A percentile compares a stretch with the other conserved stretches of the same genome.
Conservation (phyloP, 108 stramenopile genomes). For the Nitzschia inconspicua region DNA sequence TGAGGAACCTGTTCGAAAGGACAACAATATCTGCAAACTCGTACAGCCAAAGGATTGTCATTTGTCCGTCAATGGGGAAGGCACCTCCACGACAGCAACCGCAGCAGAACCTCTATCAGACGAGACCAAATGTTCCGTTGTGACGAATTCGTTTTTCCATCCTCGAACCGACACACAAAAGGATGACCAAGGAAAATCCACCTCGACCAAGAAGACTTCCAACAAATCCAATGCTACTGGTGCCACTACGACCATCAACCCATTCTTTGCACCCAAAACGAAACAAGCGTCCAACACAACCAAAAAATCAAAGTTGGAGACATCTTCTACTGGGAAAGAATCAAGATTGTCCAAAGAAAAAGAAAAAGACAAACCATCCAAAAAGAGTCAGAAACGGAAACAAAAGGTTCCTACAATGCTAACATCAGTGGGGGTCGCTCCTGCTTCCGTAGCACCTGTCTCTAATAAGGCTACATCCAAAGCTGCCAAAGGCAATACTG, state of each 20-base stretch:
- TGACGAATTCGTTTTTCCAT: too few relatives aligned
- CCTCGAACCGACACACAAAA: too few relatives aligned
- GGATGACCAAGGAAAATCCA: too few relatives aligned
- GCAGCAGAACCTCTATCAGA: not conserved
- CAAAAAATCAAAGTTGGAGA: too few relatives aligned
- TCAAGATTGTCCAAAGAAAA: too few relatives aligned
- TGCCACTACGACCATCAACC: not conserved
- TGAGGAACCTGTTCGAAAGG: too few relatives aligned
- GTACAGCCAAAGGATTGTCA: not conserved
- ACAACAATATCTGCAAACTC: too few relatives aligned
- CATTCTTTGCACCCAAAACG: not conserved
- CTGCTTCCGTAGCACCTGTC: not conserved
- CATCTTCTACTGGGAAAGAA: too few relatives aligned
- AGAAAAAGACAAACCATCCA: too few relatives aligned
- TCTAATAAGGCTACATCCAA: not conserved
- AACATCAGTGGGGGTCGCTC: not conserved
- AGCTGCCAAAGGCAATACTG: not conserved
- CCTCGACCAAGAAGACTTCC: constrained; percentile 10
- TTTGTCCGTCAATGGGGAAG: not conserved
- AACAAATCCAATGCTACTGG: not conserved
- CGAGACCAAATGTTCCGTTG: not conserved
- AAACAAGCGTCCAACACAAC: too few relatives aligned
- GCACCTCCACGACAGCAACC: not conserved
- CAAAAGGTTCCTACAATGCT: not conserved
- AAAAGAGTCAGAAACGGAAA: too few relatives aligned